Evolutionary conservation across 2,329 filamentous ascomycete genomes (phyloP).

Genomic region (Pseudocercospora fuligena): DNA sequence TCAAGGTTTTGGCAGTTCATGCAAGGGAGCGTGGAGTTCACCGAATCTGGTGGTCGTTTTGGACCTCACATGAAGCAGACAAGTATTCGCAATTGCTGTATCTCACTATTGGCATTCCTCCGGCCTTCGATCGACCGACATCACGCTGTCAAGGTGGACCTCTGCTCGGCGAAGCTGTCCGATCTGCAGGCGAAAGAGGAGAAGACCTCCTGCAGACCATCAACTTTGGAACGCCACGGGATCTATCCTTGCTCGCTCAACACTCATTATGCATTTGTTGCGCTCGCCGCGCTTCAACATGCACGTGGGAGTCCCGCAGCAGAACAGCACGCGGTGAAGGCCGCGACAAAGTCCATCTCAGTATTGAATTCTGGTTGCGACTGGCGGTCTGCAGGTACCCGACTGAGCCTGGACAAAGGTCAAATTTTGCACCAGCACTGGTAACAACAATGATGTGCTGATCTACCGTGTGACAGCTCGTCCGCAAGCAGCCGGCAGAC

Average conservation of each 20-base stretch:
- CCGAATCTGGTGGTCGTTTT: background rate
- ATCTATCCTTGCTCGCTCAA: conserved; percentile 3
- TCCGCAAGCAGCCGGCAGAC: background rate
- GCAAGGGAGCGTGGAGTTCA: background rate
- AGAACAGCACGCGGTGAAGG: background rate
- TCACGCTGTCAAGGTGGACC: background rate
- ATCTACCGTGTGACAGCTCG: background rate
- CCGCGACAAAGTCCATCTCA: background rate
- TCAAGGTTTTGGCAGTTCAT: background rate
- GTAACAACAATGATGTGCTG: background rate
- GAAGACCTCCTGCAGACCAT: background rate
- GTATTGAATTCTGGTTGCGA: background rate
- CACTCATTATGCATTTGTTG: background rate
- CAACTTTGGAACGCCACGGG: conserved; percentile 2
- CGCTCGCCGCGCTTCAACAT: background rate
- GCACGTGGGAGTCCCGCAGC: background rate
- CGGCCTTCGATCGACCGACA: background rate
- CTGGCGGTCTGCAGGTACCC: conserved; percentile 21
- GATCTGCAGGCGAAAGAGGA: background rate
- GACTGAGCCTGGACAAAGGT: background rate
- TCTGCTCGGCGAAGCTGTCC: background rate
- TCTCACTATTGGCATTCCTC: background rate
- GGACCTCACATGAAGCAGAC: background rate
- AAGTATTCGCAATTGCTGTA: background rate
- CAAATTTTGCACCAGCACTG: background rate